Base-by-base conservation (phyloP, 768 basidiomycete genomes). In the Hypsizygus marmoreus region DNA sequence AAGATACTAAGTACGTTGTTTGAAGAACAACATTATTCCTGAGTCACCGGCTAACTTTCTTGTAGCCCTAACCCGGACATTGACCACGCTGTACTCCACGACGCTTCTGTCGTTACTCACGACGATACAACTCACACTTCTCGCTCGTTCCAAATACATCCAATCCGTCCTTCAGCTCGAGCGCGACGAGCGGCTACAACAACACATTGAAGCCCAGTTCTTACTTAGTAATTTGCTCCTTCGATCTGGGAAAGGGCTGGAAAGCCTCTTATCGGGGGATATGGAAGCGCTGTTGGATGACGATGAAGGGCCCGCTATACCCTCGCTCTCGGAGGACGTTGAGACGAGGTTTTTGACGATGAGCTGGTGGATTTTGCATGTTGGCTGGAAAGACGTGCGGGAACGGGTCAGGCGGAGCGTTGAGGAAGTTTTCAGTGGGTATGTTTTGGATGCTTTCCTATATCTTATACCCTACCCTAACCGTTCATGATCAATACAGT, bases 301-400 rank as follows among this genome's bases (percentile, higher is more conserved):
- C 4, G 65, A 51, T 4, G 57, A 52, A n/a, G 36, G 25, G 19
- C 43, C 41, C 12, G 49, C 46, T 7, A 68, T 71, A 14, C 59
- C 58, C 16, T 57, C 58, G 10, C 66, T 84, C 6, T 70, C 64
- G 24, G 84, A 86, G 26, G 86, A 86, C 43, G 80, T 82, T 4
- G 92, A 95, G 64, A 73, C 80, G 49, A 81, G 84, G 59, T 97
- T 83, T 60, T 69, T 97, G 39, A 91, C 88, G 0, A 77, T 95
- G 55, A 89, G 84, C 29, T 97, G 93, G 92, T 95, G 93, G 92
- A 72, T 95, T 7, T 58, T 95, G 44, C 85, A 97, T 59, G 86
- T 92, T 3, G 93, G 95, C 0, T 95, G 94, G 93, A 88, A 86
- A 54, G 85, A 86, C 47, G 76, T 97, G 0, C 82, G 80, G 0